Percentiles rank a stretch among this genome's conserved stretches.
These are phyloP conservation scores for Metschnikowia henanensis DNA, from an alignment of 805 yeast genomes.

Conservation along the genomic window DNA sequence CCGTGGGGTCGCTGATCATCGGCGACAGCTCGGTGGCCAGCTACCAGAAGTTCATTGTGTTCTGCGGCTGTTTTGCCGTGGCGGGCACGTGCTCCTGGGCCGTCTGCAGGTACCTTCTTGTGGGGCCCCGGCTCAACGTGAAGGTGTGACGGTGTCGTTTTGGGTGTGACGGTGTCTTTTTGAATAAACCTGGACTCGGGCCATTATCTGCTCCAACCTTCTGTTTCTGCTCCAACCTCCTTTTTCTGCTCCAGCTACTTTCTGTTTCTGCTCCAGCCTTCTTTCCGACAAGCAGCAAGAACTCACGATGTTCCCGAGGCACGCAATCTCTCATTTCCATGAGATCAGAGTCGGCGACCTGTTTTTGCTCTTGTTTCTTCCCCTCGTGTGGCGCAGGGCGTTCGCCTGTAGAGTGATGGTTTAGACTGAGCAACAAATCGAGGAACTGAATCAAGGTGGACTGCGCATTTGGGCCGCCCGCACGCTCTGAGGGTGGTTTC, in stretches of 20 bases:
- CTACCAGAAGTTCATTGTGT: slow-evolving; percentile 46
- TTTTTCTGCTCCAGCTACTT: too few species aligned
- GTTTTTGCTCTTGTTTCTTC: slow-evolving; percentile 14
- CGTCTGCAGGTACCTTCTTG: slow-evolving; percentile 44
- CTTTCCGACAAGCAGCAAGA: slow-evolving; percentile 62
- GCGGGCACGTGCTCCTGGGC: slow-evolving; percentile 41
- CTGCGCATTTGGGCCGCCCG: slow-evolving; percentile 95
- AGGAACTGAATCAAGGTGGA: slow-evolving; percentile 85
- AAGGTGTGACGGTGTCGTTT: slow-evolving; percentile 18
- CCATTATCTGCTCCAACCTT: too few species aligned
- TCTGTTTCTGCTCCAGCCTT: too few species aligned
- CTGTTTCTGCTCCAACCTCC: too few species aligned
- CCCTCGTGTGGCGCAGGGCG: slow-evolving; percentile 32
- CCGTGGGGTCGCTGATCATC: slow-evolving; percentile 37
- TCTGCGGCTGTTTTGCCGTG: slow-evolving; percentile 41
- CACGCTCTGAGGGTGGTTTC: slow-evolving; percentile 53
- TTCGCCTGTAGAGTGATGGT: slow-evolving; percentile 77
- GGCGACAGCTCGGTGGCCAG: slow-evolving; percentile 29
- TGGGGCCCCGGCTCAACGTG: slow-evolving; percentile 36
- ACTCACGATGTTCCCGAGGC: slow-evolving; percentile 85
- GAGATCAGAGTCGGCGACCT: slow-evolving; percentile 53
- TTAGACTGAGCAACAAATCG: slow-evolving; percentile 73
- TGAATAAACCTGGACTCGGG: too few species aligned
- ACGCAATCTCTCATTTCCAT: slow-evolving; percentile 83
- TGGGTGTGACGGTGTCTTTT: too few species aligned